A percentile compares a stretch with the other conserved stretches of the same genome.
These are phyloP conservation scores for Colletotrichum australisinense DNA, from an alignment of 2,329 filamentous ascomycete species.

Conservation along the genomic window DNA sequence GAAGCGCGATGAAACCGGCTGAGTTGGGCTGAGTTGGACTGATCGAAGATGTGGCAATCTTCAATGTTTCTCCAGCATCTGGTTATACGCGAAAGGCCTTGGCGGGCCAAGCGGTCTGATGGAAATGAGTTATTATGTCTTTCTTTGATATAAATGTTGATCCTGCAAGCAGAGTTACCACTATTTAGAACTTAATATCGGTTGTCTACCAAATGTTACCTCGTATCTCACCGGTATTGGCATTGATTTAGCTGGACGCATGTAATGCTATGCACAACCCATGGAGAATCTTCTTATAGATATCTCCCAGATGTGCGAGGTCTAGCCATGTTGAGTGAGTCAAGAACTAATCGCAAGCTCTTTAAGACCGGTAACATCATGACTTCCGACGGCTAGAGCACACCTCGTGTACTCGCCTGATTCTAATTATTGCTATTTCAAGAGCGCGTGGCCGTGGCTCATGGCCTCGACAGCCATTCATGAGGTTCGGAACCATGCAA, in stretches of 20 bases:
- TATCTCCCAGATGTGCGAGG: no score
- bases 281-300: no score
- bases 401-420: background rate
- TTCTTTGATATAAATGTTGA: background rate
- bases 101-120: background rate
- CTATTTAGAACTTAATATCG: background rate
- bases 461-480: background rate
- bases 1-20: slow-evolving; percentile 18
- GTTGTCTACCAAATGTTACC: no score
- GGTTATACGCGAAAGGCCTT: background rate
- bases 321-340: background rate
- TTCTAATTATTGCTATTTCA: background rate
- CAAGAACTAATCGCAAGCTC: background rate
- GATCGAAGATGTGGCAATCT: background rate
- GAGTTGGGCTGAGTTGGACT: slow-evolving; percentile 3
- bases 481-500: background rate
- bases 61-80: background rate
- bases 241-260: no score
- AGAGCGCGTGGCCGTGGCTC: background rate
- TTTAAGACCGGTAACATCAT: background rate
- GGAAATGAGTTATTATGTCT: background rate
- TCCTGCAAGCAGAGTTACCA: background rate
- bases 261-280: no score
- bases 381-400: background rate
- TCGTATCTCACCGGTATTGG: no score